phyloP scores from a whole-genome alignment of 768 basidiomycete genomes.

The Leccinum subtestaceum region DNA sequence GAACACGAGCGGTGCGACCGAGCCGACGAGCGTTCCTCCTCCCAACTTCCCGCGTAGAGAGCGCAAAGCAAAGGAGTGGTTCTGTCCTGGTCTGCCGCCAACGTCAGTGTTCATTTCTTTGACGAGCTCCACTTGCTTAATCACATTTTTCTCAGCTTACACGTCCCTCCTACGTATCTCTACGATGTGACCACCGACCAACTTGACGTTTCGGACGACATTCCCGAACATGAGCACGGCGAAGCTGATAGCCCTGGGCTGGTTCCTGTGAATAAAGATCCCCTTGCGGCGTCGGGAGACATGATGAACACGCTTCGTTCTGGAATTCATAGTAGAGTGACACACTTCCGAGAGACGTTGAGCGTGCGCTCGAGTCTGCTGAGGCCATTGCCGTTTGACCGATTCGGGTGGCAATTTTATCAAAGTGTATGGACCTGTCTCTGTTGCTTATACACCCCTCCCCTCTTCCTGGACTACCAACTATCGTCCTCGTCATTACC shows the following conservation, averaged over 20 bases:
- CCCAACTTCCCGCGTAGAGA: slow-evolving; percentile 58
- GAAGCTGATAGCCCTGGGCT: background rate
- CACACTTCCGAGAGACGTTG: slow-evolving; percentile 30
- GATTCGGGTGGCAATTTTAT: background rate
- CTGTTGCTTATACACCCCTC: background rate
- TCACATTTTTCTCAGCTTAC: slow-evolving; percentile 53
- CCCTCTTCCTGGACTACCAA: background rate
- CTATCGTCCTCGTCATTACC: background rate
- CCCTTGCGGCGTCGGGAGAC: slow-evolving; percentile 12
- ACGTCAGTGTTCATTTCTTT: slow-evolving; percentile 53
- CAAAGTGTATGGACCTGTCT: background rate
- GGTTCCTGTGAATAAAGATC: slow-evolving; percentile 6
- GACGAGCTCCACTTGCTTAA: background rate
- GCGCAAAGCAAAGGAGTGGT: slow-evolving; percentile 95
- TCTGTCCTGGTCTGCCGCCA: slow-evolving; percentile 93
- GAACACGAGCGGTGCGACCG: slow-evolving; percentile 22
- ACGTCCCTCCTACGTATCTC: slow-evolving; percentile 85
- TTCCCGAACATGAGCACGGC: slow-evolving; percentile 22
- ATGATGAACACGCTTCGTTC: slow-evolving; percentile 28
- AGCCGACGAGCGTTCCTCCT: slow-evolving; percentile 29
- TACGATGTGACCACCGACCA: slow-evolving; percentile 51
- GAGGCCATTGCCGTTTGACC: slow-evolving; percentile 13
- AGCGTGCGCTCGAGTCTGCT: slow-evolving; percentile 20
- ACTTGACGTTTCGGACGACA: slow-evolving; percentile 34
- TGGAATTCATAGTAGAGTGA: slow-evolving; percentile 27